A percentile compares a stretch with the other conserved stretches of the same genome.
These are phyloP conservation scores for Vitellaria paradoxa DNA, from an alignment of 179 eudicot species.

Conservation along the genomic window DNA sequence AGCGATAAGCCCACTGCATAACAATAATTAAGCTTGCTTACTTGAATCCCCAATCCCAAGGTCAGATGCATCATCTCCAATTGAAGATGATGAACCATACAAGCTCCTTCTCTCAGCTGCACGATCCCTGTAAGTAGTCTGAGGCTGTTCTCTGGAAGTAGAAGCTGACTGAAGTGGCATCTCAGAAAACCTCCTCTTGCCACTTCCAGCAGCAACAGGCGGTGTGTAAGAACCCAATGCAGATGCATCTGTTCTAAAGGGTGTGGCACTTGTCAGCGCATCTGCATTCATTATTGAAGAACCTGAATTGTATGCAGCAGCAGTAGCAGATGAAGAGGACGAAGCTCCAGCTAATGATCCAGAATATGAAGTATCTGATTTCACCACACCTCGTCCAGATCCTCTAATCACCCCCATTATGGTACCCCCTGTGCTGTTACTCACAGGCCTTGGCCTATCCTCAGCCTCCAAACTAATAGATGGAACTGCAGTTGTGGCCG, in stretches of 20 bases:
- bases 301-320: constrained; percentile 21
- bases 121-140: constrained; percentile 81
- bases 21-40: constrained; percentile 37
- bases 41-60: constrained; percentile 64
- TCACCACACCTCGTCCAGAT: constrained; percentile 72
- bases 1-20: not conserved
- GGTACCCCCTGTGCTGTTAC: constrained; percentile 59
- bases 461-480: constrained; percentile 42
- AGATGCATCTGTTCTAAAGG: constrained; percentile 85
- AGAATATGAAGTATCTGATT: constrained; percentile 56
- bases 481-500: constrained; percentile 25
- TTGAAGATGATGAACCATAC: constrained; percentile 75
- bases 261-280: constrained; percentile 33
- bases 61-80: constrained; percentile 54
- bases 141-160: constrained; percentile 59
- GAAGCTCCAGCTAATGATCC: constrained; percentile 36
- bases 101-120: constrained; percentile 97
- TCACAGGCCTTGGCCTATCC: constrained; percentile 53
- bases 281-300: constrained; percentile 36
- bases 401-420: constrained; percentile 91
- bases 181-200: constrained; percentile 95
- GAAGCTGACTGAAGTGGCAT: constrained; percentile 54
- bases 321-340: constrained; percentile 25
- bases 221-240: constrained; percentile 75
- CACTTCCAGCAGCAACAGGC: constrained; percentile 54